phyloP scores from a whole-genome alignment of 2,329 filamentous ascomycete species.

The Alternaria angustiovoidea region DNA sequence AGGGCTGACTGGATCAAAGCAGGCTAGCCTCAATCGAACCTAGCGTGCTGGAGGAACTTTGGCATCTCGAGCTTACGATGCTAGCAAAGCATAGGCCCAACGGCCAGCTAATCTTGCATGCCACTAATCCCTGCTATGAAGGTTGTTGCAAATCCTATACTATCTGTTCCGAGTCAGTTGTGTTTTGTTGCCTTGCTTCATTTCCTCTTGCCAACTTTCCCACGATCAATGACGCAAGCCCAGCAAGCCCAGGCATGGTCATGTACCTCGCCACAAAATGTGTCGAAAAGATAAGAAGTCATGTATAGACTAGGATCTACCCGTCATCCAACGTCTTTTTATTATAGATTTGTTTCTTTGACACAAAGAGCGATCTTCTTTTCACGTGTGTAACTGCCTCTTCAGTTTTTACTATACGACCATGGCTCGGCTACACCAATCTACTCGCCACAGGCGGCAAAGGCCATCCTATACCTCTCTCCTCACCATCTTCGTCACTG shows the following conservation, averaged over 20 bases:
- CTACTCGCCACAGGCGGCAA: conserved; percentile 7
- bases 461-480: conserved; percentile 1
- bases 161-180: conserved; percentile 13
- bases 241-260: conserved; percentile 25
- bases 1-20: background rate
- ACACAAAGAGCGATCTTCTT: background rate
- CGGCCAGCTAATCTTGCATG: conserved; percentile 5
- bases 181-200: conserved; percentile 17
- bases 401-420: background rate
- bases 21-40: background rate
- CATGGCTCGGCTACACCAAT: conserved; percentile 5
- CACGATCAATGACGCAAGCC: conserved; percentile 43
- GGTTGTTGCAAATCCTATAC: background rate
- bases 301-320: conserved; percentile 17
- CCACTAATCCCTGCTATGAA: background rate
- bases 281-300: conserved; percentile 18
- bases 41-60: background rate
- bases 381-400: background rate
- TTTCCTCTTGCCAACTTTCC: conserved; percentile 38
- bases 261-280: conserved; percentile 33
- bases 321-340: conserved; percentile 2
- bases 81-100: background rate
- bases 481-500: conserved; percentile 18
- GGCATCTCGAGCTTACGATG: background rate
- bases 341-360: background rate